These are phyloP conservation scores for Podaxis pistillaris DNA, from an alignment of 768 basidiomycete species.

Conservation along the genomic window DNA sequence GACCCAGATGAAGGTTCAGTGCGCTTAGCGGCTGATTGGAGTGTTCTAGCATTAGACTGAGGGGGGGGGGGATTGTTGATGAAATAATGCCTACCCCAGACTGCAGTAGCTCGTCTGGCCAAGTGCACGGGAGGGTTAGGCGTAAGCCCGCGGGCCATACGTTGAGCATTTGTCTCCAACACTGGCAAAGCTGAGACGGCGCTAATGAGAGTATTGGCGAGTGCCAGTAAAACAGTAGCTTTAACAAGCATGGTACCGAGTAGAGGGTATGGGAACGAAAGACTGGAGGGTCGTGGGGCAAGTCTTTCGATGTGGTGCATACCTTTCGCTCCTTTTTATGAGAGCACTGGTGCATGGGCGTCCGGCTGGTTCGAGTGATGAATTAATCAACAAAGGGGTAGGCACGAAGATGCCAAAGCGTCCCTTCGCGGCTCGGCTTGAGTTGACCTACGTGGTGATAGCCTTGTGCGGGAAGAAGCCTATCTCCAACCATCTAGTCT, in stretches of 20 bases:
- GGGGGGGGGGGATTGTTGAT: no score
- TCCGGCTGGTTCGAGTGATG: not conserved
- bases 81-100: not conserved
- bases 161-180: slow-evolving; percentile 39
- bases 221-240: slow-evolving; percentile 21
- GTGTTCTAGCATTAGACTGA: not conserved
- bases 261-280: not conserved
- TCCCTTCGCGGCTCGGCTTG: slow-evolving; percentile 3
- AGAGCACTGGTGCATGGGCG: not conserved
- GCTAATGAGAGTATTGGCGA: slow-evolving; percentile 21
- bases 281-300: not conserved
- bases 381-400: not conserved
- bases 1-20: slow-evolving; percentile 6
- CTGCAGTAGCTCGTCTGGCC: slow-evolving; percentile 17
- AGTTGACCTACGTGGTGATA: not conserved
- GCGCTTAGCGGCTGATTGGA: not conserved
- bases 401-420: not conserved
- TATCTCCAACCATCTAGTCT: no score
- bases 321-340: not conserved
- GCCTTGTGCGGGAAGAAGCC: no score
- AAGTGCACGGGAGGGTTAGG: slow-evolving; percentile 27
- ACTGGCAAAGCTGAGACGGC: slow-evolving; percentile 20
- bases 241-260: slow-evolving; percentile 19
- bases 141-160: slow-evolving; percentile 44
- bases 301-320: not conserved